Conservation (phyloP, 306 rosid species). For the Pyrus betulifolia region DNA sequence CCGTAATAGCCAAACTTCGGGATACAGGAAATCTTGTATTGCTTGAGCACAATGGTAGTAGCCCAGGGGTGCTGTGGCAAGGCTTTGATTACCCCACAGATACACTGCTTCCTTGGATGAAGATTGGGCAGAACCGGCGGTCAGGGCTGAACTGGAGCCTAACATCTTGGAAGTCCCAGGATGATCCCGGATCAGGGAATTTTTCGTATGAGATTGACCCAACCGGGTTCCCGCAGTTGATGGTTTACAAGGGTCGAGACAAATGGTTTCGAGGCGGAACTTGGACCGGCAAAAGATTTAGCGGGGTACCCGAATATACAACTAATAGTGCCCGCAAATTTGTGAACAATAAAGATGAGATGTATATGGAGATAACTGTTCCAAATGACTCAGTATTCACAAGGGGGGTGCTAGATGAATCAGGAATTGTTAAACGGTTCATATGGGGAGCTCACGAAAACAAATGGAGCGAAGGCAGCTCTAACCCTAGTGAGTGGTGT, state of each 20-base stretch:
- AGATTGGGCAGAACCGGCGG: constrained; percentile 9
- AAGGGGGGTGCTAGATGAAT: constrained; percentile 9
- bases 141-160: constrained; percentile 3
- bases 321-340: neutral
- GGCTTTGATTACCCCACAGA: constrained; percentile 44
- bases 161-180: constrained; percentile 15
- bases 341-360: constrained; percentile 8
- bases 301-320: no score
- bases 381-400: neutral
- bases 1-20: constrained; percentile 10
- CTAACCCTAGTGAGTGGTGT: constrained; percentile 24
- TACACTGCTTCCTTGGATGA: constrained; percentile 29
- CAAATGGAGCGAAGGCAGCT: constrained; percentile 33
- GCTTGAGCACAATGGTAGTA: neutral
- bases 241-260: no score
- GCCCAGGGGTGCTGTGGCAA: constrained; percentile 24
- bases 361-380: neutral
- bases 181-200: constrained; percentile 48
- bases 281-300: no score
- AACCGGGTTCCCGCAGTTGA: no score
- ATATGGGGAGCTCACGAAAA: constrained; percentile 23
- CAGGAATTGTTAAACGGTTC: constrained; percentile 3
- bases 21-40: constrained; percentile 19
- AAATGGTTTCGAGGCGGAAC: no score
- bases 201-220: constrained; percentile 10